Evolutionary conservation across 208 protist genomes (phyloP).

Genomic region (Trichomonas gallinae): DNA sequence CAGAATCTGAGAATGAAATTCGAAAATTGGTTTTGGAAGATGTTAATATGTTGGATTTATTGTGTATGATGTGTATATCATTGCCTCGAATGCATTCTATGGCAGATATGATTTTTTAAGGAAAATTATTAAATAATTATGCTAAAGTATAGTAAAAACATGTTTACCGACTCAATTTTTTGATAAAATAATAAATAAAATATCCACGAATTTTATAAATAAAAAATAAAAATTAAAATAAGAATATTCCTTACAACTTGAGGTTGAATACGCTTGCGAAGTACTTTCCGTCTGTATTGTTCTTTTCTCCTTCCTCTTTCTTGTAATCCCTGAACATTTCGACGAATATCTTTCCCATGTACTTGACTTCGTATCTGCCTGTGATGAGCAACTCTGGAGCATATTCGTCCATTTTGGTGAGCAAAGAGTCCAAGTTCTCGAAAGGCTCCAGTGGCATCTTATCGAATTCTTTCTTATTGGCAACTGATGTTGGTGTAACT

Average conservation of each 20-base stretch:
- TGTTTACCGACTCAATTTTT: too few relatives aligned
- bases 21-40: too few relatives aligned
- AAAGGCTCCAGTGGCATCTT: not conserved
- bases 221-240: too few relatives aligned
- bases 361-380: not conserved
- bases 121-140: too few relatives aligned
- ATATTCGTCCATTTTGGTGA: not conserved
- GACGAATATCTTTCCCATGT: not conserved
- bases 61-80: too few relatives aligned
- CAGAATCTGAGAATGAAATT: too few relatives aligned
- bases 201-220: too few relatives aligned
- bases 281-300: not conserved
- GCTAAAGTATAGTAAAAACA: too few relatives aligned
- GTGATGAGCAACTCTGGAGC: not conserved
- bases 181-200: too few relatives aligned
- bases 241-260: not conserved
- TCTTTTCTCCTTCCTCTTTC: not conserved
- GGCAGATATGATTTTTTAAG: too few relatives aligned
- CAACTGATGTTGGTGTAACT: not conserved
- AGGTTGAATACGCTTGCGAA: not conserved
- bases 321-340: not conserved
- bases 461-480: not conserved
- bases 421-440: not conserved
- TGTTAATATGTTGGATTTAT: too few relatives aligned
- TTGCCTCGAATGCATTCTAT: too few relatives aligned